Evolutionary conservation across 768 basidiomycete species (phyloP).

Genomic region (Lactarius indigo): DNA sequence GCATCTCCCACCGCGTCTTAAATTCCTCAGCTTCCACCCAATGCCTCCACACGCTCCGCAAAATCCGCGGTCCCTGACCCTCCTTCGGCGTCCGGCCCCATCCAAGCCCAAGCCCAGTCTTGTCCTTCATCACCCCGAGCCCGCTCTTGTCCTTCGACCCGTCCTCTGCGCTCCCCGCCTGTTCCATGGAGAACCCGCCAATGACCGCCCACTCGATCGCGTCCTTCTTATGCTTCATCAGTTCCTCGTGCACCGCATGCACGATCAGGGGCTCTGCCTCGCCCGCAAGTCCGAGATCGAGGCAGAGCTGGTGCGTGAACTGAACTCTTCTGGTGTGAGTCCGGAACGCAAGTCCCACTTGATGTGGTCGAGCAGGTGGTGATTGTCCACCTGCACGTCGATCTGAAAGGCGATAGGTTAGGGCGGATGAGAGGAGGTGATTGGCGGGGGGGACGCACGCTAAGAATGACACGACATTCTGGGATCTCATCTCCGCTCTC

Average conservation of each 20-base stretch:
- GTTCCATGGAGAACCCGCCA: slow-evolving; percentile 48
- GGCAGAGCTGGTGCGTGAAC: slow-evolving; percentile 71
- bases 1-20: slow-evolving; percentile 79
- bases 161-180: slow-evolving; percentile 30
- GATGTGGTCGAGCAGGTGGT: slow-evolving; percentile 91
- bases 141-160: slow-evolving; percentile 46
- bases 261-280: slow-evolving; percentile 87
- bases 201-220: slow-evolving; percentile 95
- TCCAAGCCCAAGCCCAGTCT: slow-evolving; percentile 74
- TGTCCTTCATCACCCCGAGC: slow-evolving; percentile 65
- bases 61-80: slow-evolving; percentile 72
- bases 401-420: slow-evolving; percentile 54
- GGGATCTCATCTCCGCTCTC: slow-evolving; percentile 48
- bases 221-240: slow-evolving; percentile 93
- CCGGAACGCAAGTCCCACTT: slow-evolving; percentile 97
- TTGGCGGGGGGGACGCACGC: slow-evolving; percentile 52
- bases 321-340: slow-evolving; percentile 84
- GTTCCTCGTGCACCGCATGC: slow-evolving; percentile 92
- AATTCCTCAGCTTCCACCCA: slow-evolving; percentile 93
- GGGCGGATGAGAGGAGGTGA: slow-evolving; percentile 1
- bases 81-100: slow-evolving; percentile 74
- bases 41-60: slow-evolving; percentile 91
- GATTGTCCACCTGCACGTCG: slow-evolving; percentile 92
- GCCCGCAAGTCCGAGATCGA: slow-evolving; percentile 83
- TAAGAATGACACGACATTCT: slow-evolving; percentile 79